These are phyloP conservation scores for Colletotrichum plurivorum DNA, from an alignment of 2,329 filamentous ascomycete species.

Conservation along the genomic window DNA sequence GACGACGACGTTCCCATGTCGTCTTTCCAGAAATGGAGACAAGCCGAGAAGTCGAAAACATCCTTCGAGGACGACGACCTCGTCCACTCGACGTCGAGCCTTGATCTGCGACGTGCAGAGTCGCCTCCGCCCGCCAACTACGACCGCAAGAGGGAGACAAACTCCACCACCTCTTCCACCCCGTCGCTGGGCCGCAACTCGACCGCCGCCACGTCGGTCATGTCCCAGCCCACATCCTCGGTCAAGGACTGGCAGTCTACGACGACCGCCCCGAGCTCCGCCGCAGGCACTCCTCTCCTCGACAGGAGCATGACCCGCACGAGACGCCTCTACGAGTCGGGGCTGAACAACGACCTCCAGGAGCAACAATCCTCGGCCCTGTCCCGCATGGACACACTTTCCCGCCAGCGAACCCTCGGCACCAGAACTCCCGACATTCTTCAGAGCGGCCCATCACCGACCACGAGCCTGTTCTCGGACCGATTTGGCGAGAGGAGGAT, in stretches of 20 bases:
- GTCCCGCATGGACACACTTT: slow-evolving; percentile 84
- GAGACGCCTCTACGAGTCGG: slow-evolving; percentile 86
- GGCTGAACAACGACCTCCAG: slow-evolving; percentile 82
- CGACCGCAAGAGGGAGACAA: slow-evolving; percentile 85
- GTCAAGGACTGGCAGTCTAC: slow-evolving; percentile 65
- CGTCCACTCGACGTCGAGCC: slow-evolving; percentile 50
- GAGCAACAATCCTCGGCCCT: slow-evolving; percentile 84
- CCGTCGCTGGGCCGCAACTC: slow-evolving; percentile 81
- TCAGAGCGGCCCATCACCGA: slow-evolving; percentile 62
- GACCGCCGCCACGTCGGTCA: slow-evolving; percentile 89
- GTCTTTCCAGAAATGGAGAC: slow-evolving; percentile 83
- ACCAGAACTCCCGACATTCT: slow-evolving; percentile 65
- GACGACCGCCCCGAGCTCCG: slow-evolving; percentile 53
- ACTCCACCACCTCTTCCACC: slow-evolving; percentile 82
- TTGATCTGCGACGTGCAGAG: slow-evolving; percentile 56
- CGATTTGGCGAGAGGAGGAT: slow-evolving; percentile 63
- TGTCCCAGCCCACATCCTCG: slow-evolving; percentile 76
- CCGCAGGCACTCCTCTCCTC: slow-evolving; percentile 57
- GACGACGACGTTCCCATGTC: slow-evolving; percentile 89
- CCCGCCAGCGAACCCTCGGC: slow-evolving; percentile 70
- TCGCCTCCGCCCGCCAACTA: slow-evolving; percentile 74
- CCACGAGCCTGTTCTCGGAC: slow-evolving; percentile 59
- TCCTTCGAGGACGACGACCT: slow-evolving; percentile 57
- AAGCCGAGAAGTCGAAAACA: slow-evolving; percentile 69
- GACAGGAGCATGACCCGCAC: slow-evolving; percentile 79